Conservation (phyloP, 1,139 yeast species). For the Candida gigantensis region DNA sequence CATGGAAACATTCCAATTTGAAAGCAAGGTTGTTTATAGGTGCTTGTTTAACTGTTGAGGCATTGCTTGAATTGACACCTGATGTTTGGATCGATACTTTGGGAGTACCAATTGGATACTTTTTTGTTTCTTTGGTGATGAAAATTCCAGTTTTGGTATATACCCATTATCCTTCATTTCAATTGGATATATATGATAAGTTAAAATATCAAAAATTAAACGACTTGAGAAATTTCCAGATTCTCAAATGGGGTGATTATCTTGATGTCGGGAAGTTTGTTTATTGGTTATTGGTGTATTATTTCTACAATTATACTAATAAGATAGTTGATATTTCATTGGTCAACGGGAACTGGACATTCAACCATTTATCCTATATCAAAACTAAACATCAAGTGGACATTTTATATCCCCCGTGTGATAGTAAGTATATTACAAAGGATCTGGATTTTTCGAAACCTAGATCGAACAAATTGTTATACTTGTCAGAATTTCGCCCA, state of each 20-base stretch:
- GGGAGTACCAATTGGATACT: conserved; percentile 86
- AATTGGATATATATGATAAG: conserved; percentile 77
- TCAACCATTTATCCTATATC: conserved; percentile 61
- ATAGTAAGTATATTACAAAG: conserved; percentile 49
- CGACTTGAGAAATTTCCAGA: conserved; percentile 17
- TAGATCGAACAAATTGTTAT: conserved; percentile 63
- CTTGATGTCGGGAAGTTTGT: conserved; percentile 46
- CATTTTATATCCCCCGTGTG: conserved; percentile 85
- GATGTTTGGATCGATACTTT: conserved; percentile 94
- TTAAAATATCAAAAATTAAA: conserved; percentile 33
- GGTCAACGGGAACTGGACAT: conserved; percentile 93
- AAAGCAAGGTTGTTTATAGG: conserved; percentile 89
- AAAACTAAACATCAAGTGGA: conserved; percentile 44
- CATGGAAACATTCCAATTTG: conserved; percentile 81
- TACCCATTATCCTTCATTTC: conserved; percentile 92
- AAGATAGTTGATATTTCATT: conserved; percentile 63
- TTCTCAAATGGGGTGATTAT: conserved; percentile 20
- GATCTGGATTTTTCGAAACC: conserved; percentile 12
- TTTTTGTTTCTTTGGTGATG: conserved; percentile 50
- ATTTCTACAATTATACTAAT: conserved; percentile 67
- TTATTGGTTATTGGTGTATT: conserved; percentile 72
- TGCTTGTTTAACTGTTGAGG: conserved; percentile 65
- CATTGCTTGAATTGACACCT: conserved; percentile 68
- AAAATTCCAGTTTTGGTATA: conserved; percentile 80
- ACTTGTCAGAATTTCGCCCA: conserved; percentile 91